A percentile compares a stretch with the other conserved stretches of the same genome.
Conservation (phyloP, 345 rosid species). For the Schrenkiella parvula region DNA sequence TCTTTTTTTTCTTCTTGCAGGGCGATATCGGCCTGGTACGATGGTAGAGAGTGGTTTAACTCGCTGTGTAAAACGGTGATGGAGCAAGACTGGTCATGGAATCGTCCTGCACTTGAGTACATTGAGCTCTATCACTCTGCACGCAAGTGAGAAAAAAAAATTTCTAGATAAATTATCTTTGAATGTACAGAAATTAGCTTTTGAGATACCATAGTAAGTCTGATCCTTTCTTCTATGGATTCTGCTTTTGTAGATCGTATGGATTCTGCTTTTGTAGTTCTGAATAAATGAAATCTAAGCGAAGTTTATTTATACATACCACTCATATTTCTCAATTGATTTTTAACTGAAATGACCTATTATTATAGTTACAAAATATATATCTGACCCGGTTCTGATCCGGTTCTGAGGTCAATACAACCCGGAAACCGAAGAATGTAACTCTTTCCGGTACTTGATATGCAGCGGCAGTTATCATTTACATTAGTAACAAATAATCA, state of each 20-base stretch:
- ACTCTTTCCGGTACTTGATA: constrained; percentile 4
- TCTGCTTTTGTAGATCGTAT: background rate
- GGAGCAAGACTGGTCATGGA: constrained; percentile 99
- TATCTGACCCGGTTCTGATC: background rate
- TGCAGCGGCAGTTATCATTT: constrained; percentile 21
- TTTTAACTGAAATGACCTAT: no score
- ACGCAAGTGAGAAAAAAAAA: constrained; percentile 40
- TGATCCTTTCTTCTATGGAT: constrained; percentile 23
- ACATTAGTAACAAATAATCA: background rate
- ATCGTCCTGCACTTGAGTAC: constrained; percentile 93
- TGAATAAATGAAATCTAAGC: constrained; percentile 4
- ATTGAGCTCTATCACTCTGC: constrained; percentile 91
- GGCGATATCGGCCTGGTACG: constrained; percentile 81
- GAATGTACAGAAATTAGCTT: constrained; percentile 20
- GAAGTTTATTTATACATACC: background rate
- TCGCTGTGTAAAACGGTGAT: constrained; percentile 71
- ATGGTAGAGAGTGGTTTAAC: constrained; percentile 70
- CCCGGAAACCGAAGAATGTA: background rate
- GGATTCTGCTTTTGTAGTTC: constrained; percentile 15
- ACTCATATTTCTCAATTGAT: background rate
- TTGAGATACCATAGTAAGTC: background rate
- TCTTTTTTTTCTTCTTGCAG: constrained; percentile 33
- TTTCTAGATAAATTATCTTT: background rate
- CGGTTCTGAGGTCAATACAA: background rate
- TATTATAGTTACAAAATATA: no score